phyloP scores from a whole-genome alignment of 352 stramenopile genomes.

The Phytophthora nicotianae region DNA sequence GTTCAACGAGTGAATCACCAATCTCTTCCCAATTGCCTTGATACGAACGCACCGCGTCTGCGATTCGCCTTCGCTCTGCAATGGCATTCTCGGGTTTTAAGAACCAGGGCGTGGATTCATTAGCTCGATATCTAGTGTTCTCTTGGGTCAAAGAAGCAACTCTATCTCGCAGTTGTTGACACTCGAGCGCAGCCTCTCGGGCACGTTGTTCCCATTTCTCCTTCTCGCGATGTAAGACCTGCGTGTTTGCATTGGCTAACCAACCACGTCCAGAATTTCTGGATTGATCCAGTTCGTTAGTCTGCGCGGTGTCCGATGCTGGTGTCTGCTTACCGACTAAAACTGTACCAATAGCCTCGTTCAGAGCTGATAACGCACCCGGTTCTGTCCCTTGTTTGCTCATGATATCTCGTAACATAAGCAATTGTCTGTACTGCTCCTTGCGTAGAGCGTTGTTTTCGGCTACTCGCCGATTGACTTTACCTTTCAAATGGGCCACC shows the following conservation, averaged over 20 bases:
- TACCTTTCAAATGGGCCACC: slow-evolving; percentile 46
- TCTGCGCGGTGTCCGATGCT: slow-evolving; percentile 1
- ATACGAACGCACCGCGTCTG: slow-evolving; percentile 53
- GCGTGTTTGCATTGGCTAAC: slow-evolving; percentile 15
- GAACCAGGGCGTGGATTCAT: slow-evolving; percentile 54
- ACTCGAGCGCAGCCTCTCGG: slow-evolving; percentile 48
- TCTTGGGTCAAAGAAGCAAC: slow-evolving; percentile 51
- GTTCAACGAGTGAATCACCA: slow-evolving; percentile 52
- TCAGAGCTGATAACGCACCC: slow-evolving; percentile 50
- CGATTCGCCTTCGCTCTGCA: slow-evolving; percentile 56
- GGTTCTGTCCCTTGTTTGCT: slow-evolving; percentile 39
- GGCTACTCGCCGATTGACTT: slow-evolving; percentile 64
- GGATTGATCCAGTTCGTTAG: slow-evolving; percentile 7
- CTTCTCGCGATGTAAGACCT: slow-evolving; percentile 52
- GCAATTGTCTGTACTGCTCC: slow-evolving; percentile 73
- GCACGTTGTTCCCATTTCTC: slow-evolving; percentile 70
- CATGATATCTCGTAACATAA: slow-evolving; percentile 75
- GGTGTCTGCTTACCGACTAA: slow-evolving; percentile 21
- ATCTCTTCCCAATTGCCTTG: slow-evolving; percentile 65
- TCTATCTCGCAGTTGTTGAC: slow-evolving; percentile 56
- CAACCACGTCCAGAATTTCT: slow-evolving; percentile 14
- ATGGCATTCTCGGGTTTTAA: slow-evolving; percentile 41
- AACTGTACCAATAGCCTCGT: slow-evolving; percentile 60
- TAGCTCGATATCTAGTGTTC: slow-evolving; percentile 31
- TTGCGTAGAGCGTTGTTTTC: slow-evolving; percentile 74